phyloP scores from a whole-genome alignment of 2,329 filamentous ascomycete species.

The Coniochaeta ligniaria region DNA sequence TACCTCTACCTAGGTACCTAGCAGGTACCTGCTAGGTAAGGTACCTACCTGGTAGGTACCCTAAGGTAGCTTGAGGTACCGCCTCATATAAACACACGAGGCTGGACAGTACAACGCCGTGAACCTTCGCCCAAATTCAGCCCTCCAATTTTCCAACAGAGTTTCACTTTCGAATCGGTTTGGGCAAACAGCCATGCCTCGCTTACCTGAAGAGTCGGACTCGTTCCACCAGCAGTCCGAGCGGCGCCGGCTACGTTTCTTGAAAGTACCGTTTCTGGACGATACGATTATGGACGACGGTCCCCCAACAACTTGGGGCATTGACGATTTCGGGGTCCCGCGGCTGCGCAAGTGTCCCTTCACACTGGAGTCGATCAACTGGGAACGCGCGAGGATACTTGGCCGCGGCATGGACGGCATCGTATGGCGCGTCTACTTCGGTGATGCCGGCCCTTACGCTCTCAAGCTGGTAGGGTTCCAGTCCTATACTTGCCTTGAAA shows the following conservation, averaged over 20 bases:
- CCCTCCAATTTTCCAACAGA: no score
- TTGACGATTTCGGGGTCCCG: not conserved
- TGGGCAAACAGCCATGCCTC: no score
- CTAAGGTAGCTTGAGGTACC: no score
- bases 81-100: no score
- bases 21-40: no score
- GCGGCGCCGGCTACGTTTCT: not conserved
- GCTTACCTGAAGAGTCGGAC: no score
- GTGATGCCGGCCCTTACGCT: not conserved
- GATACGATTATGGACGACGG: not conserved
- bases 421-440: conserved; percentile 1
- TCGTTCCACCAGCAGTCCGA: no score
- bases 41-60: no score
- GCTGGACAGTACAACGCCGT: no score
- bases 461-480: conserved; percentile 1
- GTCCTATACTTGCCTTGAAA: not conserved
- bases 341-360: not conserved
- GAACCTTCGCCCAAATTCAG: no score
- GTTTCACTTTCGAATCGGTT: no score
- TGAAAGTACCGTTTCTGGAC: not conserved
- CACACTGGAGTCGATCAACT: not conserved
- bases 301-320: not conserved
- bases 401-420: not conserved
- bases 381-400: not conserved
- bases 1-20: no score